phyloP scores from a whole-genome alignment of 1,284 basidiomycete genomes.

The Austroboletus olivaceoglutinosus region DNA sequence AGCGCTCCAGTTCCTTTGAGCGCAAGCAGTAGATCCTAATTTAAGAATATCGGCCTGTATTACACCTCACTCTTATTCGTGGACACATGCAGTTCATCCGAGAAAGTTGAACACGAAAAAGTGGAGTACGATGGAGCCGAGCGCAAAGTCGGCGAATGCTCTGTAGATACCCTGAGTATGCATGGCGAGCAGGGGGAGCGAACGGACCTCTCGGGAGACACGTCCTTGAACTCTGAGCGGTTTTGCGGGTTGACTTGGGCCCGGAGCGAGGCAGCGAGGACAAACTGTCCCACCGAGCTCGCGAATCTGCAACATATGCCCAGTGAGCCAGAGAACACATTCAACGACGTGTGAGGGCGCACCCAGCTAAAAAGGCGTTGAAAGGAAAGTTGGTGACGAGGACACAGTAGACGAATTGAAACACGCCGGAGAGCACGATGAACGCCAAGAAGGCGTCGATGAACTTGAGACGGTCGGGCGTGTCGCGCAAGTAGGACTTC shows the following conservation, averaged over 20 bases:
- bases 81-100: conserved; percentile 45
- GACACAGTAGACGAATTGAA: conserved; percentile 91
- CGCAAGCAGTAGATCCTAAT: conserved; percentile 30
- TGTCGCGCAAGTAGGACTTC: conserved; percentile 76
- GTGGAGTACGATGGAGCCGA: conserved; percentile 93
- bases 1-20: conserved; percentile 77
- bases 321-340: neutral
- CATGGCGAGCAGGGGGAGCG: neutral
- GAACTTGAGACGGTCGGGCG: conserved; percentile 85
- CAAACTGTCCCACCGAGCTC: conserved; percentile 95
- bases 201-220: conserved; percentile 89
- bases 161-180: conserved; percentile 41
- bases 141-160: conserved; percentile 94
- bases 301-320: conserved; percentile 76
- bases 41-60: conserved; percentile 10
- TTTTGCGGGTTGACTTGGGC: conserved; percentile 91
- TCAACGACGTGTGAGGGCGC: conserved; percentile 30
- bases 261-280: conserved; percentile 88
- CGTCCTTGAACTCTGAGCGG: conserved; percentile 76
- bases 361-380: conserved; percentile 97
- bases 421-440: conserved; percentile 86
- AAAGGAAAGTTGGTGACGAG: conserved; percentile 93
- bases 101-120: conserved; percentile 99
- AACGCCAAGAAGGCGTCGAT: conserved; percentile 93
- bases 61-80: conserved; percentile 4